Conservation (phyloP, 768 basidiomycete genomes). For the Mrakia frigida region DNA sequence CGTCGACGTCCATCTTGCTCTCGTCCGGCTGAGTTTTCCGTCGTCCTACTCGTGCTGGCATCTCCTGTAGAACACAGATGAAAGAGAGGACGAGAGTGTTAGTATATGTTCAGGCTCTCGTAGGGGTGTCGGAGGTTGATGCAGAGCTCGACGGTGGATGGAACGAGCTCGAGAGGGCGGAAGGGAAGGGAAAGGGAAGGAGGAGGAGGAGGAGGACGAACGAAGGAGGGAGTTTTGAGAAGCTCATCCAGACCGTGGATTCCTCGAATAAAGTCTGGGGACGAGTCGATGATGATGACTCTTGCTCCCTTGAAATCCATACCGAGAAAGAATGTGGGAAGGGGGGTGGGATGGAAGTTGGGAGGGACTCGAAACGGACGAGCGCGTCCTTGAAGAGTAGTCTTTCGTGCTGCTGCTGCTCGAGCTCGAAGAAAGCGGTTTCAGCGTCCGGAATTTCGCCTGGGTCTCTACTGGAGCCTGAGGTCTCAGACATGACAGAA, state of each 20-base stretch:
- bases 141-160: neutral
- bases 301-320: constrained; percentile 69
- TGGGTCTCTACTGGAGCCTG: no score
- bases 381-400: no score
- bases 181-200: neutral
- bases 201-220: constrained; percentile 48
- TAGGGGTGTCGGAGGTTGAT: neutral
- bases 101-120: neutral
- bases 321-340: neutral
- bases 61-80: constrained; percentile 56
- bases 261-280: constrained; percentile 63
- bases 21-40: constrained; percentile 48
- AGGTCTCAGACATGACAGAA: no score
- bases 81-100: neutral
- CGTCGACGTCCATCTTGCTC: constrained; percentile 24
- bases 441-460: no score
- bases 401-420: no score
- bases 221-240: constrained; percentile 66
- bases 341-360: neutral
- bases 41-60: constrained; percentile 68
- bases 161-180: neutral
- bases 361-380: neutral
- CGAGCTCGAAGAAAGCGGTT: no score
- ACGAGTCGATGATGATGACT: constrained; percentile 73
- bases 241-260: constrained; percentile 76